Base-by-base conservation (phyloP, 139 green algal species). In the Volvox africanus region DNA sequence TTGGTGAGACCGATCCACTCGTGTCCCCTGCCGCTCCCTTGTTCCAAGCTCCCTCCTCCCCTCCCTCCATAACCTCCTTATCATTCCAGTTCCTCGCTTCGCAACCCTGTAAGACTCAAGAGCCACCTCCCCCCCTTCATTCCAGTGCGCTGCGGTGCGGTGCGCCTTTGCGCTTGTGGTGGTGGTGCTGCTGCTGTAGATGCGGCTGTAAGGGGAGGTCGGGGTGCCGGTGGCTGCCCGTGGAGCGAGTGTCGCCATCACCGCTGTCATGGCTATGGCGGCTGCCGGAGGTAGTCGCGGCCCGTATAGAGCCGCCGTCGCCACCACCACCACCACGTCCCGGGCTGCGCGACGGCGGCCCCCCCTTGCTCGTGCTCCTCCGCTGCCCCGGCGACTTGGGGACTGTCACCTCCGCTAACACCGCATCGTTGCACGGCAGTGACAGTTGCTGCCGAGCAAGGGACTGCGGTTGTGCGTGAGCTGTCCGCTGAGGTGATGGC, bases 161-260 rank as follows among this genome's bases (percentile, higher is more conserved):
- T 17, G 82, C 62, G 82, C 82, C 62, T 33, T 88, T 88, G 82
- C 82, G 82, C 61, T 88, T 88, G 82, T 88, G 82, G 33, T 79
- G 81, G 78, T 83, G 78, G 20, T 35, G 78, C 36, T 35, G 36
- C 9, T 61, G 78, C 30, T 61, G 32, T 17, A 61, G 76, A 1
- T 44, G 78, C 78, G 19, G 36, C 36, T 67, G n/a, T n/a, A n/a
- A 32, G 30, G 30, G 78, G 19, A n/a, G n/a, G n/a, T 65, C 20
- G 17, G 62, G 80, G 17, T 88, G 82, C 3, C 62, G 81, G 62
- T 88, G 62, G 21, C 82, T 78, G 0, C 62, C 32, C 0, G 82
- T 62, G 32, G 61, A 78, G 0, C 61, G 61, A 19, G 82, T 88
- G 62, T 88, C 82, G n/a, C n/a, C n/a, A n/a, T n/a, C n/a, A n/a